Base-by-base conservation (phyloP, 768 basidiomycete species). In the Cyclocybe aegerita region DNA sequence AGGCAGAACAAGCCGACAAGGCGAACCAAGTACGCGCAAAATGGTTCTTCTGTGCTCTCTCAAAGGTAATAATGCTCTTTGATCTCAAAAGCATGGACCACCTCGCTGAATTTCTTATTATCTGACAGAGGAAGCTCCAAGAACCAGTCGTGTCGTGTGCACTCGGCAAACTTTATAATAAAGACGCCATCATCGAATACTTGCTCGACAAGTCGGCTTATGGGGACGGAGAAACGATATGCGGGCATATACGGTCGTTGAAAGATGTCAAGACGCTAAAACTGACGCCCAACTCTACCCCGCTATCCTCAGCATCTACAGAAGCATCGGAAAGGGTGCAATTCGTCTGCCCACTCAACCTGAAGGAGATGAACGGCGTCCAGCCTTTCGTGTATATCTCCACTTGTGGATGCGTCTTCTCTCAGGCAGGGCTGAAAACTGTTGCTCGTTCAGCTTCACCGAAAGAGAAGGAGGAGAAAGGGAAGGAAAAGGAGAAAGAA, bases 91-190 rank as follows among this genome's bases (percentile, higher is more conserved):
- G 14, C n/a, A 15, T 14, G 16, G 29, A 8, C 6, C 30, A 9
- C 37, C 30, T 11, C 47, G 15, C 42, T 31, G 7, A 49, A 10
- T 44, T 9, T 42, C 14, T 36, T 17, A 2, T 14, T 2, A 23
- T 23, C 23, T 23, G 14, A 34, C 61, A 95, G 93, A 80, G 81
- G 47, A 86, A 85, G n/a, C 76, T 98, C 1, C 84, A 86, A 60
- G 85, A 91, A 51, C 97, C 97, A 0, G 75, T 98, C 4, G 97
- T 98, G 0, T 86, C 94, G 0, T 96, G 93, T 69, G 85, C 85
- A 0, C 77, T 98, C 0, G 97, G 97, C 9, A 96, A 95, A 66
- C 74, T 99, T 0, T 98, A 98, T 66, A 99, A 98, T 70, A 97
- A 96, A 64, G 96, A 96, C 59, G 83, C 95, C 1, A 75, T 99